Evolutionary conservation across 208 protist genomes (phyloP).

Genomic region (Leishmania lainsoni): DNA sequence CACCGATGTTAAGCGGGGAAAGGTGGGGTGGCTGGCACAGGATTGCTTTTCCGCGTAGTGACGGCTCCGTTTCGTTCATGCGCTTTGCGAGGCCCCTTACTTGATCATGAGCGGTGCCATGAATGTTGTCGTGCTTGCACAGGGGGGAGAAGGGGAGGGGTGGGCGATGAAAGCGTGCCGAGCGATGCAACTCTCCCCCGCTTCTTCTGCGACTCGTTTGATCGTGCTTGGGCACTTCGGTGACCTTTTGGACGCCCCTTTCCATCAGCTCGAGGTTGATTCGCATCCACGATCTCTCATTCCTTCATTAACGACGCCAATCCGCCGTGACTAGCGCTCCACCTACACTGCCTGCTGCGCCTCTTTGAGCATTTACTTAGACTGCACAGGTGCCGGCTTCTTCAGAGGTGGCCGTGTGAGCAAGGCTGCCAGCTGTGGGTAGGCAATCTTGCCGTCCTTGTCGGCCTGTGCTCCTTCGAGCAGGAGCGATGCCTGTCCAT

Average conservation of each 20-base stretch:
- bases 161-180: neutral
- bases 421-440: slow-evolving; percentile 70
- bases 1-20: too few species aligned
- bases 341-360: neutral
- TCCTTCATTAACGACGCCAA: neutral
- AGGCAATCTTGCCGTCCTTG: slow-evolving; percentile 73
- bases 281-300: neutral
- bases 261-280: neutral
- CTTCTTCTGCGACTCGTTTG: neutral
- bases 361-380: neutral
- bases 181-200: neutral
- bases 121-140: too few species aligned
- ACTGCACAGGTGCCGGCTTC: neutral
- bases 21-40: too few species aligned
- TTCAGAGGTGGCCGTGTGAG: slow-evolving; percentile 57
- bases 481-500: slow-evolving; percentile 54
- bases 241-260: neutral
- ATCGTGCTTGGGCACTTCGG: neutral
- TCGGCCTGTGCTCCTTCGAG: slow-evolving; percentile 68
- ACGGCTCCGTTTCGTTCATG: too few species aligned
- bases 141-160: neutral
- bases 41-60: too few species aligned
- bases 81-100: too few species aligned
- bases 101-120: too few species aligned
- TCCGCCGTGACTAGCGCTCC: neutral